Evolutionary conservation across 495 filamentous ascomycete species (phyloP), one percentile per base, ranked within the genome.

Genomic region (Podospora didyma): DNA sequence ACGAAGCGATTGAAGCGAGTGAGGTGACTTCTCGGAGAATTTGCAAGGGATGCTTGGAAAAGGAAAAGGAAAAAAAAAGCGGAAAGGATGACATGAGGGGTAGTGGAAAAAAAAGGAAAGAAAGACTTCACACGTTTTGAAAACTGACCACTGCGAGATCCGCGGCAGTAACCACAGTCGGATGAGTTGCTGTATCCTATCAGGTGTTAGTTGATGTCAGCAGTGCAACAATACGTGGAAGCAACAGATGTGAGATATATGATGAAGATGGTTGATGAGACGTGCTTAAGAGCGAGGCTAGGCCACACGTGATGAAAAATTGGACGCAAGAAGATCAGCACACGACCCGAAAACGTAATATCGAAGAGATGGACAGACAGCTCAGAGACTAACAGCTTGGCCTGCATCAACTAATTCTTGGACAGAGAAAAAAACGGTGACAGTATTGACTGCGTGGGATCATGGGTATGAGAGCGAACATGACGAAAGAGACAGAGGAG

Each of bases 161-260:
- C 34, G 49, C 69, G 73, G 62, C 79, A 83, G 68, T 82, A 83
- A 46, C 79, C 79, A 63, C 80, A 82, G 46, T 67, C 72, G 62
- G 72, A 74, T 17, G 73, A 76, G 56, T 69, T 68, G 64, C 67
- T 74, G 55, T 79, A 79, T 46, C 76, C 76, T 79, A 52, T 23
- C 45, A 14, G 22, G 14, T 21, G 22, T 47, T 19, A 21, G 12
- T 22, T 22, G 45, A 9, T 14, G 45, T 47, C 45, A 47, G 45
- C 22, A 47, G 12, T 5, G 24, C 23, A 2, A 42, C n/a, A 16
- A 17, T 42, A 17, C n/a, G 9, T 5, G n/a, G 6, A 17, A 5
- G 39, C 12, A 42, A 42, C 2, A 16, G n/a, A 3, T 31, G 26
- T 31, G 26, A 31, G 26, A 31, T 31, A 42, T 42, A 42, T 42